Percentiles rank a stretch among this genome's conserved stretches.
phyloP scores from a whole-genome alignment of 2,329 filamentous ascomycete species.

The Setomelanomma holmii region DNA sequence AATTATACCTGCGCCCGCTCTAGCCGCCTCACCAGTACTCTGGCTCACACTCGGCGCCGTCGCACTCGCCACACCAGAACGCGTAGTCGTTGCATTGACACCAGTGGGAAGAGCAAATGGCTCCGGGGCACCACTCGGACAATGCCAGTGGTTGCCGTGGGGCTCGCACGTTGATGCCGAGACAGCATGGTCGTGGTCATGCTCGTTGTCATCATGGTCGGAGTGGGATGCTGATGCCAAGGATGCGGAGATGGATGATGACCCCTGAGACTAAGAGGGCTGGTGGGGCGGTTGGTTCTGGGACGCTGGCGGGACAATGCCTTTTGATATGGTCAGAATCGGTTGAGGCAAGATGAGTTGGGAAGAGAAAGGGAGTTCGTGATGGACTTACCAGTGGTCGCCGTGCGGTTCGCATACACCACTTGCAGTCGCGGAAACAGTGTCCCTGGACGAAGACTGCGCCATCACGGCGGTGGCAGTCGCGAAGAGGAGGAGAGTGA shows the following conservation, averaged over 20 bases:
- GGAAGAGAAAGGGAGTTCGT: not conserved
- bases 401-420: constrained; percentile 30
- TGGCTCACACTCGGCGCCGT: constrained; percentile 8
- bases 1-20: constrained; percentile 5
- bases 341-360: not conserved
- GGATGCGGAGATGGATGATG: constrained; percentile 2
- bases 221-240: constrained; percentile 13
- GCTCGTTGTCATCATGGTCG: constrained; percentile 24
- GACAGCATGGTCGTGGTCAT: constrained; percentile 29
- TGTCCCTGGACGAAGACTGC: constrained; percentile 14
- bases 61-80: constrained; percentile 1
- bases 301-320: constrained; percentile 26
- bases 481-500: constrained; percentile 22
- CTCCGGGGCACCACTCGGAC: constrained; percentile 33
- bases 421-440: constrained; percentile 21
- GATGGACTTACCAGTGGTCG: constrained; percentile 33
- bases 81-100: constrained; percentile 9
- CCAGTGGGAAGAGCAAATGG: constrained; percentile 27
- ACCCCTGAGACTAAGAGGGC: constrained; percentile 4
- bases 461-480: constrained; percentile 20
- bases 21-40: constrained; percentile 10
- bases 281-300: constrained; percentile 22
- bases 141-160: constrained; percentile 38
- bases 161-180: constrained; percentile 37
- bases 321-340: constrained; percentile 7